These are phyloP conservation scores for Tolypocladium pustulatum DNA, from an alignment of 2,329 filamentous ascomycete species.

Conservation along the genomic window DNA sequence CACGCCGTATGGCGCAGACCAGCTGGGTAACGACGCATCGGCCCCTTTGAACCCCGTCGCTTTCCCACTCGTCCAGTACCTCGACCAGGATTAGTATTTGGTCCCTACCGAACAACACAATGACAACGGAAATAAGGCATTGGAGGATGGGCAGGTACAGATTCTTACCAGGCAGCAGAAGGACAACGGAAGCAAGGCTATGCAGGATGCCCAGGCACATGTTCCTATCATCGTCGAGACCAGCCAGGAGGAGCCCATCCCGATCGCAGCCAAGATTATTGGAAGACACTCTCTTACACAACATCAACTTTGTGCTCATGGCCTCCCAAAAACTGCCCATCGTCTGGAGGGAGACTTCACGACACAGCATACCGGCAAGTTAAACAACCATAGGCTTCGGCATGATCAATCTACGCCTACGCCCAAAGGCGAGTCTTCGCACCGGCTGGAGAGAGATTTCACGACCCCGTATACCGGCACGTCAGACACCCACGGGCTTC, in stretches of 20 bases:
- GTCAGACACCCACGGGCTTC: conserved; percentile 2
- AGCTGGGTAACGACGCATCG: neutral
- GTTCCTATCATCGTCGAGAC: neutral
- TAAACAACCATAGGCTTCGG: conserved; percentile 3
- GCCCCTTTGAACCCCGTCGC: neutral
- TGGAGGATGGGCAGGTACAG: neutral
- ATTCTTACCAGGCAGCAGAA: neutral
- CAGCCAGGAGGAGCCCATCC: neutral
- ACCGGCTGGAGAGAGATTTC: conserved; percentile 4
- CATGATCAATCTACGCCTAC: conserved; percentile 1
- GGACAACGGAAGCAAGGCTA: neutral
- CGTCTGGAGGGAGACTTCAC: conserved; percentile 4
- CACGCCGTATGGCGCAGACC: neutral
- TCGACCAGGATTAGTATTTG: conserved; percentile 8
- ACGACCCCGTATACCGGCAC: neutral
- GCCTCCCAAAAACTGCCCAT: conserved; percentile 1
- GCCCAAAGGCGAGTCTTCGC: neutral
- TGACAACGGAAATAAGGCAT: neutral
- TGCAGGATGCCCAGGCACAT: neutral
- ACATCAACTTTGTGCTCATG: conserved; percentile 2
- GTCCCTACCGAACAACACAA: conserved; percentile 2
- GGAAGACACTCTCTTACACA: conserved; percentile 4
- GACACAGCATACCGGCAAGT: neutral
- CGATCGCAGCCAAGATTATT: neutral
- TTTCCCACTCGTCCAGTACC: conserved; percentile 4